Conservation (phyloP, 2,329 filamentous ascomycete species). For the Pseudopithomyces chartarum region DNA sequence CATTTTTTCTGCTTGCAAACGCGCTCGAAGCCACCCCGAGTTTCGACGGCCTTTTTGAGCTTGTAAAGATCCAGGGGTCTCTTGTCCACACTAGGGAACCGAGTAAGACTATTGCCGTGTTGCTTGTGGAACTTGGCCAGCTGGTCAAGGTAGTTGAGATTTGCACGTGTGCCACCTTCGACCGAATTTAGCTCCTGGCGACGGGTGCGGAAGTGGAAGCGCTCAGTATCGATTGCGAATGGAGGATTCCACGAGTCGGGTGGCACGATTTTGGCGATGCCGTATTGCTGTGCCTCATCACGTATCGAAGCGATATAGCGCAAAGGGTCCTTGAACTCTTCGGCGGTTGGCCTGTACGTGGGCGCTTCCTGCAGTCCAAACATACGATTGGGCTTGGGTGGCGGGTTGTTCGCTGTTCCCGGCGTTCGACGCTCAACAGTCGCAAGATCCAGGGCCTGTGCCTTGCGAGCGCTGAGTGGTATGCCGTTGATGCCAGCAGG, state of each 20-base stretch:
- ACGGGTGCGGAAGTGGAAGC: constrained; percentile 94
- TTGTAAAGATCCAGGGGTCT: constrained; percentile 94
- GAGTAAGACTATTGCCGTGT: constrained; percentile 89
- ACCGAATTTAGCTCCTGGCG: constrained; percentile 97
- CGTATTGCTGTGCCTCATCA: constrained; percentile 83
- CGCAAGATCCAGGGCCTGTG: constrained; percentile 76
- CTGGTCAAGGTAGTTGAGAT: constrained; percentile 94
- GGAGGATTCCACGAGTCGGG: constrained; percentile 92
- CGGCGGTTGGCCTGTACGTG: constrained; percentile 85
- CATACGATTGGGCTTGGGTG: constrained; percentile 75
- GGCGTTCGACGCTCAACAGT: constrained; percentile 93
- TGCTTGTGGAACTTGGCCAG: constrained; percentile 96
- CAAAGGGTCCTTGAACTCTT: constrained; percentile 93
- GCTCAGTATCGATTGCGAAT: constrained; percentile 97
- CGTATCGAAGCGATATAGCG: constrained; percentile 92
- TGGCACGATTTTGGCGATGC: constrained; percentile 94
- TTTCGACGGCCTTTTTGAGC: constrained; percentile 94
- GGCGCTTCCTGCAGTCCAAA: constrained; percentile 89
- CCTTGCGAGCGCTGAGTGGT: constrained; percentile 68
- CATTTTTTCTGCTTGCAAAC: constrained; percentile 99
- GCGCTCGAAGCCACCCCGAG: constrained; percentile 90
- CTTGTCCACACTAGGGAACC: constrained; percentile 96
- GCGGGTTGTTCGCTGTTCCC: constrained; percentile 75
- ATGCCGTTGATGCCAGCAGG: constrained; percentile 51
- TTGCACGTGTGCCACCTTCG: constrained; percentile 95